Evolutionary conservation across 2,329 filamentous ascomycete genomes (phyloP), one percentile per base, ranked within the genome.

Genomic region (Alternaria atra): DNA sequence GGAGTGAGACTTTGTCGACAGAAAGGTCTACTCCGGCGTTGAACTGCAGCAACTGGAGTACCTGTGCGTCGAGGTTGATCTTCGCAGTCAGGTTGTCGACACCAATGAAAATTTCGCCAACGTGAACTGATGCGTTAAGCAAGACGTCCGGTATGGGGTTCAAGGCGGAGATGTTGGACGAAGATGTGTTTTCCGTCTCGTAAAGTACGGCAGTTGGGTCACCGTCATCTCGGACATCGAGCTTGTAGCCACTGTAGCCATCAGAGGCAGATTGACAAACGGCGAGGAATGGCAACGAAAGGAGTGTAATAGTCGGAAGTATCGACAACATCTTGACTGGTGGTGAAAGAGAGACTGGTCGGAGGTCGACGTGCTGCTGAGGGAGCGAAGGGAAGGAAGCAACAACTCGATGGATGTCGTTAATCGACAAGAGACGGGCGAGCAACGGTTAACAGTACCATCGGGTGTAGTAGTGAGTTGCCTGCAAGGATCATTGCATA

Each of bases 1-100:
- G 78, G 10, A 89, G 80, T 42, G 80, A 75, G 44, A 89, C 86
- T 50, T 84, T 80, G 67, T 87, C 84, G 77, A 89, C 85, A 52
- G 81, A 84, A 3, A 85, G 81, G 70, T 87, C 84, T 37, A 89
- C 86, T 46, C 87, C 87, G 2, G 87, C 87, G 66, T 84, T 87
- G 81, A 89, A 88, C 58, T 83, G 79, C 44, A 89, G 82, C 44
- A 89, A 80, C 62, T 84, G 82, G 40, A 88, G 80, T 9, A 89
- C 86, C 71, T 87, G 83, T 5, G 85, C 85, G 61, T 87, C 85
- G 32, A 88, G 80, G 70, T 87, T 89, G 74, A 87, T 82, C 70
- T 87, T 87, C 10, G 86, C 86, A 1, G 85, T 86, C 56, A 89
- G 80, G 68, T 89, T 88, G 60, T 85, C 80, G 12, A 89, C 87